Conservation (phyloP, 345 rosid species). For the Pistacia atlantica region DNA sequence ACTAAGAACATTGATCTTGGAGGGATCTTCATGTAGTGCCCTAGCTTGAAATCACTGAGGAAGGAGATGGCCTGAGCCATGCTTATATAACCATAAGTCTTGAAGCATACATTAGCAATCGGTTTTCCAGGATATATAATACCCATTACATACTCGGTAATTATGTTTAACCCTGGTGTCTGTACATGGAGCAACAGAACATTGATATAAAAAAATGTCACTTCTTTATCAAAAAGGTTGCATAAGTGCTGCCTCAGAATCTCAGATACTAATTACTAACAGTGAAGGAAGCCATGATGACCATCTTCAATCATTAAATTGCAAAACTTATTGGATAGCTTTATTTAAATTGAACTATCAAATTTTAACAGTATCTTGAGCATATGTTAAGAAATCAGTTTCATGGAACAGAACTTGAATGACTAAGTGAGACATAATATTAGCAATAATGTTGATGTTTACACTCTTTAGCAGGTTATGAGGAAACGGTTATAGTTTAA, state of each 20-base stretch:
- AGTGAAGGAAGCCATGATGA: not conserved
- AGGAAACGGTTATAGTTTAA: not conserved
- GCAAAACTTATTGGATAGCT: not conserved
- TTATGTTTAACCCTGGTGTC: conserved; percentile 92
- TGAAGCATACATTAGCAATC: conserved; percentile 92
- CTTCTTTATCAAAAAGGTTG: not conserved
- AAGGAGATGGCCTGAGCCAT: conserved; percentile 92
- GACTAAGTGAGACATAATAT: not conserved
- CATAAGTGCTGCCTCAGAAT: not conserved
- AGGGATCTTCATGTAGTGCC: conserved; percentile 97
- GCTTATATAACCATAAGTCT: conserved; percentile 84
- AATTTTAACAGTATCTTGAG: not conserved
- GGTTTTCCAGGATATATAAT: conserved; percentile 84
- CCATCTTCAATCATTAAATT: not conserved
- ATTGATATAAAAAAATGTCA: not conserved
- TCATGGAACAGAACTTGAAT: not conserved
- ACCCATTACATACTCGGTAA: conserved; percentile 90
- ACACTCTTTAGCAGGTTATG: not conserved
- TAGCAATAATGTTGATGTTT: not conserved
- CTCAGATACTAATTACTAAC: not conserved
- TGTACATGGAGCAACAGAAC: conserved; percentile 23
- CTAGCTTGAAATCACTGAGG: conserved; percentile 88
- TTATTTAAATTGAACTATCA: not conserved
- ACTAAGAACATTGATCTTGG: conserved; percentile 98
- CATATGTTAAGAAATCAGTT: not conserved